Percentiles rank a stretch among this genome's conserved stretches.
These are phyloP conservation scores for Brettanomyces custersianus DNA, from an alignment of 805 yeast species.

Conservation along the genomic window DNA sequence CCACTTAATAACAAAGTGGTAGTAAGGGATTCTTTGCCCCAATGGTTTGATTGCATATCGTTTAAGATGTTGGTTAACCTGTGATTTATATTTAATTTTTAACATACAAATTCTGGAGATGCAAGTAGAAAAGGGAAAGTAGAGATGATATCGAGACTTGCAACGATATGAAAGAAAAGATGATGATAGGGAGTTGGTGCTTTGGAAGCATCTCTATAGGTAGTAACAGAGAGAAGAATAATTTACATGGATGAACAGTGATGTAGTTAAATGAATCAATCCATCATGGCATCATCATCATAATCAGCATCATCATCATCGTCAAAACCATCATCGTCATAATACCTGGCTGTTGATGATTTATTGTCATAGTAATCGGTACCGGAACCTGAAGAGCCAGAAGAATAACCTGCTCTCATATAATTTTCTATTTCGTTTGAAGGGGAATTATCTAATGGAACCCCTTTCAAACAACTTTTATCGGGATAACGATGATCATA, in stretches of 20 bases:
- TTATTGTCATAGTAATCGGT: constrained; percentile 9
- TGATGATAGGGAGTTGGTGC: too few relatives aligned
- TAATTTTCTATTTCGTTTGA: constrained; percentile 25
- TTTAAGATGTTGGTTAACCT: too few relatives aligned
- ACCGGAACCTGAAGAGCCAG: constrained; percentile 4
- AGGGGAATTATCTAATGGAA: constrained; percentile 17
- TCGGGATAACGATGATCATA: neutral
- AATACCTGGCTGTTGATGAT: constrained; percentile 3
- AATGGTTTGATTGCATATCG: too few relatives aligned
- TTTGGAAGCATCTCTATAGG: too few relatives aligned
- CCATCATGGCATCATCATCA: constrained; percentile 11
- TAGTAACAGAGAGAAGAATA: too few relatives aligned
- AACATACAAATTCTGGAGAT: too few relatives aligned
- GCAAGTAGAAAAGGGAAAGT: constrained; percentile 1
- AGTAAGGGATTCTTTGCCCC: too few relatives aligned
- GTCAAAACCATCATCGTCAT: constrained; percentile 13
- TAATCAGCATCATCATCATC: constrained; percentile 21
- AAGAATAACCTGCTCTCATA: constrained; percentile 23
- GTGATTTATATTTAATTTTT: too few relatives aligned
- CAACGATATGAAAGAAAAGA: too few relatives aligned
- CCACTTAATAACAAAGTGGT: too few relatives aligned
- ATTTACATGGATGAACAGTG: too few relatives aligned
- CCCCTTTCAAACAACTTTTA: neutral
- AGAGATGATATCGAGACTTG: neutral
- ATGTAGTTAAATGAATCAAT: neutral